Base-by-base conservation (phyloP, 2,329 filamentous ascomycete species). In the Fusarium algeriense region DNA sequence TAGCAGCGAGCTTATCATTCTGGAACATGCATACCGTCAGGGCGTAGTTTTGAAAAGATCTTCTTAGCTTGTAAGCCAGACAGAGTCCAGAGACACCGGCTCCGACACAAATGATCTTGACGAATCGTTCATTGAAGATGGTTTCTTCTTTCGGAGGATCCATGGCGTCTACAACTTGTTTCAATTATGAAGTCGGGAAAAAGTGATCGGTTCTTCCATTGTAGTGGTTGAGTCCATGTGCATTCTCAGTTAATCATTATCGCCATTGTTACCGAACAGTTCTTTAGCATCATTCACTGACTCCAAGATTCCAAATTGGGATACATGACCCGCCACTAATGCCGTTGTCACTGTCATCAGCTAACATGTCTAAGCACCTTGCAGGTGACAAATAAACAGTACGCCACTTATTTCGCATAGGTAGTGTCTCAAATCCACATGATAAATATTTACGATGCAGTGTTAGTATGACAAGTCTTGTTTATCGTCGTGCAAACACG, bases 61-160 rank as follows among this genome's bases (percentile, higher is more conserved):
- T 56, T 10, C 6, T 28, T 5, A 66, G 17, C 17, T 66, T 66
- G 60, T 66, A 66, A 5, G 64, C 60, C 1, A 70, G 40, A 19
- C 66, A 69, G 20, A 70, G 15, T 3, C 67, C 67, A 10, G 66
- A 69, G 2, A 70, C 52, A 0, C 67, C 67, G 15, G 67, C 67
- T 8, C 67, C 67, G 20, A 69, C 14, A 7, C 67, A 69, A 3
- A 66, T 26, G 23, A 70, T 35, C 43, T 70, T 70, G 23, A 65
- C 67, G 20, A 66, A 65, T 7, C 64, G 64, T 20, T 60, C 60
- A 7, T 65, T 28, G 26, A 65, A 56, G 14, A 67, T 65, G 3
- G 53, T 46, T 4, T 67, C 60, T 28, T 40, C 7, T n/a, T 26
- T 50, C 2, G 23, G 32, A 5, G 64, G 64, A 32, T 67, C 64